Evolutionary conservation across 1,284 basidiomycete genomes (phyloP).

Genomic region (Cerioporus squamosus): DNA sequence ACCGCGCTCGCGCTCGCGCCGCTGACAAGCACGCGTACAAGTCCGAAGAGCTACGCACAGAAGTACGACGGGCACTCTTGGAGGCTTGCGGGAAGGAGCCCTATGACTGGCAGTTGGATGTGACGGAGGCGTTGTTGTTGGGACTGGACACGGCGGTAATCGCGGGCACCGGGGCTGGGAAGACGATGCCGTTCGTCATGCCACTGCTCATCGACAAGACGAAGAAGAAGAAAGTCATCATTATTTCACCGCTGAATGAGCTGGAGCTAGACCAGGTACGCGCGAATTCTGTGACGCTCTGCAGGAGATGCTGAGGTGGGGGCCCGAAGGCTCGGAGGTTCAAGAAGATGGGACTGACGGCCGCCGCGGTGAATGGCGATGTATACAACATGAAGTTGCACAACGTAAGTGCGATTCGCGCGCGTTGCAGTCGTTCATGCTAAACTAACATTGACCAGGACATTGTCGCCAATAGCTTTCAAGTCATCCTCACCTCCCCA

Average conservation of each 20-base stretch:
- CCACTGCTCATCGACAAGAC: constrained; percentile 28
- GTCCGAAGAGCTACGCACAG: too few species aligned
- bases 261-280: constrained; percentile 32
- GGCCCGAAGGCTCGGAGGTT: constrained; percentile 26
- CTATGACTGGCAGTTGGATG: constrained; percentile 40
- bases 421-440: too few species aligned
- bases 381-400: constrained; percentile 29
- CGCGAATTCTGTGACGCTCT: constrained; percentile 31
- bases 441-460: too few species aligned
- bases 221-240: constrained; percentile 29
- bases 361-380: constrained; percentile 38
- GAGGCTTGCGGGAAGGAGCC: constrained; percentile 15
- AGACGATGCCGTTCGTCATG: constrained; percentile 42
- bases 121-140: constrained; percentile 36
- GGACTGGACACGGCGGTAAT: constrained; percentile 38
- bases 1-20: too few species aligned
- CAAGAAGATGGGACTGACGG: constrained; percentile 31
- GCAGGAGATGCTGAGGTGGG: too few species aligned
- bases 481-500: background rate
- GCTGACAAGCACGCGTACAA: too few species aligned
- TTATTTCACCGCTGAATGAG: constrained; percentile 41
- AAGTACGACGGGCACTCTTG: too few species aligned
- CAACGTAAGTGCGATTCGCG: constrained; percentile 22
- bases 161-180: constrained; percentile 39
- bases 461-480: background rate